These are phyloP conservation scores for Globisporangium canariense DNA, from an alignment of 352 stramenopile genomes.

Conservation along the genomic window DNA sequence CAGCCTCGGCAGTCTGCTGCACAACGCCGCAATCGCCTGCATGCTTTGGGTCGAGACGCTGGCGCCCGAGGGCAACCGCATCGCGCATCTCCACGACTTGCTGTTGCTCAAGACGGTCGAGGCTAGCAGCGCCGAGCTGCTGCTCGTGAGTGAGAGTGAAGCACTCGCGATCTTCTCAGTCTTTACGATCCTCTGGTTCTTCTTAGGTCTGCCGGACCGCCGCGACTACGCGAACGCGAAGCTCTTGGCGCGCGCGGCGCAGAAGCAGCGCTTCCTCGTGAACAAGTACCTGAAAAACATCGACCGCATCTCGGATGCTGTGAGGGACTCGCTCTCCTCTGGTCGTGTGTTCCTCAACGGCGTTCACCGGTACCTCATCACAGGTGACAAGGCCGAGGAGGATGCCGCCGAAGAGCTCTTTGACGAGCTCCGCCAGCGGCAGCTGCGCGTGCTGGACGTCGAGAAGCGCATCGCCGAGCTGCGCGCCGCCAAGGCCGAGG, in stretches of 20 bases:
- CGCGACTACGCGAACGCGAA: slow-evolving; percentile 31
- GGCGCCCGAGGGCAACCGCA: neutral
- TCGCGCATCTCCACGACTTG: slow-evolving; percentile 24
- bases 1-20: slow-evolving; percentile 41
- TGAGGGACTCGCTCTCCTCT: slow-evolving; percentile 28
- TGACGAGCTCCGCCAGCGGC: slow-evolving; percentile 45
- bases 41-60: slow-evolving; percentile 27
- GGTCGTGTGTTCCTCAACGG: slow-evolving; percentile 75
- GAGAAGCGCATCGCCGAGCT: slow-evolving; percentile 43
- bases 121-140: neutral
- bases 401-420: slow-evolving; percentile 69
- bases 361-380: slow-evolving; percentile 63
- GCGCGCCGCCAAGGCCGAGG: slow-evolving; percentile 12
- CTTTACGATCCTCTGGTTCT: slow-evolving; percentile 32
- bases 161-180: slow-evolving; percentile 33
- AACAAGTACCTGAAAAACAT: slow-evolving; percentile 63
- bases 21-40: slow-evolving; percentile 40
- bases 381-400: slow-evolving; percentile 61
- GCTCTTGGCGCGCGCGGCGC: slow-evolving; percentile 19
- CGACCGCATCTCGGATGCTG: slow-evolving; percentile 25
- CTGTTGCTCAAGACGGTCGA: slow-evolving; percentile 13
- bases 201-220: slow-evolving; percentile 31
- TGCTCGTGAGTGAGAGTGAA: slow-evolving; percentile 26
- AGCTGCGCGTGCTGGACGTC: slow-evolving; percentile 31
- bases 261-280: slow-evolving; percentile 38